phyloP scores from a whole-genome alignment of 2,329 filamentous ascomycete species.

The Xylariaceae sp. region DNA sequence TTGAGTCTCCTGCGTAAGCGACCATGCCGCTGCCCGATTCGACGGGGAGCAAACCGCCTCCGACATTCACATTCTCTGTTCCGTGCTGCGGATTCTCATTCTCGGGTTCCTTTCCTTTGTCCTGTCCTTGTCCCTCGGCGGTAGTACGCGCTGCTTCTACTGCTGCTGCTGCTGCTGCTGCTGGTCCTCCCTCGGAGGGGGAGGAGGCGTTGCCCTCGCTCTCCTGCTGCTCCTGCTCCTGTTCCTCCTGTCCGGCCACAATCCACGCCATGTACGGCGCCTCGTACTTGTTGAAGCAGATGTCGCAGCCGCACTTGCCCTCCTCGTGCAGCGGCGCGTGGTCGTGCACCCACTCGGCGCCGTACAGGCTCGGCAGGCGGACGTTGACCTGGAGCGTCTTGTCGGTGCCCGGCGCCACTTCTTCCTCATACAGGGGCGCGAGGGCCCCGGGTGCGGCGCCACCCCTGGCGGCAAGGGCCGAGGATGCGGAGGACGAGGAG shows the following conservation, averaged over 20 bases:
- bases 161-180: not conserved
- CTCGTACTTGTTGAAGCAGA: constrained; percentile 38
- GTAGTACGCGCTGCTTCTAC: not conserved
- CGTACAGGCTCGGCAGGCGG: constrained; percentile 42
- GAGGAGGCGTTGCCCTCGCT: no score
- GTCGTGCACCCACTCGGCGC: constrained; percentile 45
- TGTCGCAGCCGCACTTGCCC: constrained; percentile 41
- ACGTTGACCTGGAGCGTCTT: constrained; percentile 29
- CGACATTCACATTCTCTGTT: no score
- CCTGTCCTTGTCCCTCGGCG: no score
- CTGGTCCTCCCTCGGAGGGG: no score
- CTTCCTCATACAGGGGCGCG: constrained; percentile 21
- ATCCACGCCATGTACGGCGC: constrained; percentile 3
- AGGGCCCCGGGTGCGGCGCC: not conserved
- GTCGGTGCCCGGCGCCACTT: constrained; percentile 13
- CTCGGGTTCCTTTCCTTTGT: no score
- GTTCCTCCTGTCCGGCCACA: not conserved
- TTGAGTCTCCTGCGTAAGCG: no score
- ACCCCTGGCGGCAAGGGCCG: no score
- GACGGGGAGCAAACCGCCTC: no score
- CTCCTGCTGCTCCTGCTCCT: no score
- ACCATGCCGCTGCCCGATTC: no score
- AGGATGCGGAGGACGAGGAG: no score
- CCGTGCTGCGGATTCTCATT: no score
- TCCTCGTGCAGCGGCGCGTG: constrained; percentile 41